Evolutionary conservation across 2,329 filamentous ascomycete species (phyloP), one percentile per base, ranked within the genome.

Genomic region (Fusarium beomiforme): DNA sequence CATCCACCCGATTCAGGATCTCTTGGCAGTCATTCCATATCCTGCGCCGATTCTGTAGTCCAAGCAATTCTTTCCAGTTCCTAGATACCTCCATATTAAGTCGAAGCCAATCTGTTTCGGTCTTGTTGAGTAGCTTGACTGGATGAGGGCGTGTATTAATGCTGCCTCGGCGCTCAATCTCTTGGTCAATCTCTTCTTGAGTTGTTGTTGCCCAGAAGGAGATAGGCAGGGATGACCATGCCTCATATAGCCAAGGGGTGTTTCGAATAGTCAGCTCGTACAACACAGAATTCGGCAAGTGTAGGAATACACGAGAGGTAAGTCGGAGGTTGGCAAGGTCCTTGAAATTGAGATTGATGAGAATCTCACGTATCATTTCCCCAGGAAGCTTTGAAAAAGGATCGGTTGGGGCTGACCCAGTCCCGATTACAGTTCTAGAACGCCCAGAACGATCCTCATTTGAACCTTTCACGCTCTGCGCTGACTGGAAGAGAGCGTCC

Each of bases 141-240:
- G 58, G 47, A 14, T 29, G 60, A 33, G 46, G 14, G 11, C 29
- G 19, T n/a, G 47, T 13, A 3, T 2, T 10, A 16, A 34, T 33
- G 10, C 13, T 21, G 6, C 7, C 24, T 11, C 19, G 2, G 2
- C 14, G 24, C 4, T 23, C 41, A 0, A n/a, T 11, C 2, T 39
- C 31, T 10, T 17, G 33, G 1, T 36, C 9, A 1, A 50, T 17
- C 23, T 67, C 59, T 6, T 36, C 23, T 14, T 55, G 46, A 13
- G 66, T 67, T 6, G 36, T 72, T 1, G 71, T 69, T 7, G 72
- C 59, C 72, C 72, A 74, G 43, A 54, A 71, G 4, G 69, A 69
- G 9, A 69, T 61, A 5, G 60, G 44, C 13, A 69, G 12, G 8
- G 60, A 37, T 1, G 66, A 64, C 71, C 71, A 74, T 10, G 69